Conservation (phyloP, 2,329 filamentous ascomycete species). For the Ophiostoma novo-ulmi region DNA sequence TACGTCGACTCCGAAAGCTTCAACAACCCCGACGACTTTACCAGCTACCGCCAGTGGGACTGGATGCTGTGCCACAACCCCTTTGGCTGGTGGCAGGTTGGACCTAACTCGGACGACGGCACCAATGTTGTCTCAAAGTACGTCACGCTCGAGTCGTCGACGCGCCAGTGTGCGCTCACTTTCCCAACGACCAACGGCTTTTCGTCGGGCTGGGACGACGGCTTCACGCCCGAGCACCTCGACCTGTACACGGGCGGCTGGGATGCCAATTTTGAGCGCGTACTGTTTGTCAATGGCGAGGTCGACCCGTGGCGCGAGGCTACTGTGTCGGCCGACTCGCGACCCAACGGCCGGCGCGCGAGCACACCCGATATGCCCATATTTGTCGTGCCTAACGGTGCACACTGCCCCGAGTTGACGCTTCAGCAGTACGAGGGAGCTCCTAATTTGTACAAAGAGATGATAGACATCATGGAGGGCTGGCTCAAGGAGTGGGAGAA, state of each 20-base stretch:
- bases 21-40: constrained; percentile 38
- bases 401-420: constrained; percentile 33
- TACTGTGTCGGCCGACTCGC: constrained; percentile 37
- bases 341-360: constrained; percentile 37
- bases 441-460: neutral
- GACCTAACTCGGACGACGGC: constrained; percentile 41
- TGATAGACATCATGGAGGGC: neutral
- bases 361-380: constrained; percentile 35
- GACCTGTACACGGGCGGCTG: constrained; percentile 40
- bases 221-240: constrained; percentile 36
- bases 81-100: constrained; percentile 37
- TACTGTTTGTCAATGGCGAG: constrained; percentile 40
- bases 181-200: constrained; percentile 37
- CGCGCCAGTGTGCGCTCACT: constrained; percentile 43
- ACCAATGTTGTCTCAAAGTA: constrained; percentile 27
- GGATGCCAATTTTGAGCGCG: constrained; percentile 38
- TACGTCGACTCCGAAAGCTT: constrained; percentile 36
- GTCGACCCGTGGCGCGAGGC: constrained; percentile 40
- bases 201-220: constrained; percentile 32
- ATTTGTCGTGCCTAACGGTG: constrained; percentile 36
- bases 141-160: constrained; percentile 39
- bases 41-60: constrained; percentile 47
- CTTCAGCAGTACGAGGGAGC: neutral
- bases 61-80: constrained; percentile 52
- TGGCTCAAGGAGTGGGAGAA: constrained; percentile 1